Percentiles rank a stretch among this genome's conserved stretches.
Conservation (phyloP, 106 monocot species). For the Phalaenopsis aphrodite region DNA sequence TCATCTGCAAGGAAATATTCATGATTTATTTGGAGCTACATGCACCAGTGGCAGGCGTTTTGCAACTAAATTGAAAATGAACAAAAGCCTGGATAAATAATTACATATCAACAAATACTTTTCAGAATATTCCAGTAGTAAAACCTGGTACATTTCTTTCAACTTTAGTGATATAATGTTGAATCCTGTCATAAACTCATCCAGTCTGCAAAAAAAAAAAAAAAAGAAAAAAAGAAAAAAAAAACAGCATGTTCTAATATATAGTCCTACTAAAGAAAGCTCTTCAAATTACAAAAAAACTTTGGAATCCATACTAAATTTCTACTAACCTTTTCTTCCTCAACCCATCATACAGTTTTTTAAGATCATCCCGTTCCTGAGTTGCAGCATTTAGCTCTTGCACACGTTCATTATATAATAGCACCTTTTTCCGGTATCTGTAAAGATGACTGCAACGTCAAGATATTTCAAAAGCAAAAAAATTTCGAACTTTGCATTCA, state of each 20-base stretch:
- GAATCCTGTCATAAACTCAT: conserved; percentile 98
- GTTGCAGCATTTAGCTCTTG: conserved; percentile 79
- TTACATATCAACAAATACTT: not conserved
- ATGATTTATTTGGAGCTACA: not conserved
- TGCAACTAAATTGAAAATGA: not conserved
- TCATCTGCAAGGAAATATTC: conserved; percentile 57
- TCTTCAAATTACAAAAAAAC: not conserved
- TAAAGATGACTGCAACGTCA: not conserved
- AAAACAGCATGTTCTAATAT: not conserved
- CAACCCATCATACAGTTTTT: conserved; percentile 84
- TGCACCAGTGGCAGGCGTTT: not conserved
- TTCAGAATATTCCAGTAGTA: not conserved
- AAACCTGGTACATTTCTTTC: conserved; percentile 99
- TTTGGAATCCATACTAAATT: not conserved
- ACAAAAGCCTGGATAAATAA: not conserved
- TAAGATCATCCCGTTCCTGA: conserved; percentile 84
- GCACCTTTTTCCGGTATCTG: conserved; percentile 69
- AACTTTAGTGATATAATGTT: conserved; percentile 91
- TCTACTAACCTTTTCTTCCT: conserved; percentile 61
- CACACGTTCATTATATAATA: conserved; percentile 66
- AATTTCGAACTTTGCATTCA: not conserved
- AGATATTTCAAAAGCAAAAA: conserved; percentile 6
- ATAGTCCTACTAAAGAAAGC: not conserved
- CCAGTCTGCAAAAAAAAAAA: conserved; percentile 42
- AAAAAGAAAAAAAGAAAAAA: not conserved